Conservation (phyloP, 2,329 filamentous ascomycete genomes). For the Neoascochyta sp. region DNA sequence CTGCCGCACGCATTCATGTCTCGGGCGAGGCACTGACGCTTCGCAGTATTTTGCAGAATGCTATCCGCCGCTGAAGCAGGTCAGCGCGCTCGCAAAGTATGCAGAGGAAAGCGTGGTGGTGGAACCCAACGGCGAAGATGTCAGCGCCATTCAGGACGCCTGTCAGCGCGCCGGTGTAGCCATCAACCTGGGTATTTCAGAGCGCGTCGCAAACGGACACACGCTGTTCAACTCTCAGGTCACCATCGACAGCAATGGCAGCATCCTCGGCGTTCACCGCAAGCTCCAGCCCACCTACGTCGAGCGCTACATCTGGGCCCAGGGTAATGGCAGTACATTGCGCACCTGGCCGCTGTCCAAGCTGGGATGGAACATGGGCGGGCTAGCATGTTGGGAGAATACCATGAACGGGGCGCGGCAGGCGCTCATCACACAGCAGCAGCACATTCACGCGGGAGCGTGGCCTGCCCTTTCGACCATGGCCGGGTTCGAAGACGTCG, state of each 20-base stretch:
- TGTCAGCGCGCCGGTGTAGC: conserved; percentile 32
- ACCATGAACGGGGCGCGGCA: conserved; percentile 41
- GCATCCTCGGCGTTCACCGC: conserved; percentile 36
- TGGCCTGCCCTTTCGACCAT: conserved; percentile 40
- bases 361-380: conserved; percentile 36
- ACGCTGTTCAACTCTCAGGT: conserved; percentile 39
- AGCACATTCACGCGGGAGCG: conserved; percentile 37
- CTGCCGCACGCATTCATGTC: too few relatives aligned
- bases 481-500: conserved; percentile 41
- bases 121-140: conserved; percentile 28
- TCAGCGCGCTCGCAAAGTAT: conserved; percentile 31
- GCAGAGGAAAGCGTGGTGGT: conserved; percentile 37
- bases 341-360: conserved; percentile 27
- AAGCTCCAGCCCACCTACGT: conserved; percentile 39
- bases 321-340: conserved; percentile 33
- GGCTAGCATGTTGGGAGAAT: conserved; percentile 39
- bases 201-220: conserved; percentile 32
- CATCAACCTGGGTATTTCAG: conserved; percentile 35
- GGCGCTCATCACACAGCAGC: conserved; percentile 32
- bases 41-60: conserved; percentile 36
- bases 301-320: conserved; percentile 37
- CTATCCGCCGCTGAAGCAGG: conserved; percentile 36
- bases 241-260: conserved; percentile 32
- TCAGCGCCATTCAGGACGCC: conserved; percentile 30
- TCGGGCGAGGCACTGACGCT: too few relatives aligned